phyloP scores from a whole-genome alignment of 2,329 filamentous ascomycete genomes.

The Colletotrichum tofieldiae region DNA sequence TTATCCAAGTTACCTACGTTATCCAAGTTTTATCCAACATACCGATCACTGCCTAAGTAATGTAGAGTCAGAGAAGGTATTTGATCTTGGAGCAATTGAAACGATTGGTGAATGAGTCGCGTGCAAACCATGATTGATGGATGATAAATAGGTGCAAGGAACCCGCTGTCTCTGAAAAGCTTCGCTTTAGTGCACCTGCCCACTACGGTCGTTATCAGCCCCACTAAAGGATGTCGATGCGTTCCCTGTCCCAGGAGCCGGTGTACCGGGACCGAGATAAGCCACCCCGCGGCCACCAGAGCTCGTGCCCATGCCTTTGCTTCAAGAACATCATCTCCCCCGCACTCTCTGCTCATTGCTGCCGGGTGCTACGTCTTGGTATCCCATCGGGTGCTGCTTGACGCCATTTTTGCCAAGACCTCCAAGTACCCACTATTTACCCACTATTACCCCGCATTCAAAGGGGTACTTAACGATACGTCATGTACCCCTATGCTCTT shows the following conservation, averaged over 20 bases:
- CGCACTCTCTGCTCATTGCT: constrained; percentile 15
- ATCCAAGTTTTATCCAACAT: no score
- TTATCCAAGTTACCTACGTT: no score
- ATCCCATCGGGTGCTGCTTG: no score
- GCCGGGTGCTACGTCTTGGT: constrained; percentile 5
- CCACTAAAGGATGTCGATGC: constrained; percentile 6
- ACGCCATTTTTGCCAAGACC: no score
- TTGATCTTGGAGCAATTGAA: not conserved
- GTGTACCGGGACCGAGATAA: constrained; percentile 34
- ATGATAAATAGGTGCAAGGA: not conserved
- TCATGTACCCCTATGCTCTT: no score
- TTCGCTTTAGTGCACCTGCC: constrained; percentile 22
- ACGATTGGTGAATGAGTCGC: not conserved
- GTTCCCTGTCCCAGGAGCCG: constrained; percentile 22
- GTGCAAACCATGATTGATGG: not conserved
- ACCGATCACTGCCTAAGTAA: no score
- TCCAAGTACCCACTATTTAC: no score
- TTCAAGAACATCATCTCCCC: constrained; percentile 24
- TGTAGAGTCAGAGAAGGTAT: not conserved
- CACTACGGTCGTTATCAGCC: constrained; percentile 23
- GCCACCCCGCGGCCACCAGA: constrained; percentile 23
- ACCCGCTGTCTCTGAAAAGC: constrained; percentile 14
- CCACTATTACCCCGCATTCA: no score
- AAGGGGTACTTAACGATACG: no score
- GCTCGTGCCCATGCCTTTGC: constrained; percentile 10